Conservation (phyloP, 1,139 yeast species). For the Zygoascus meyerae region DNA sequence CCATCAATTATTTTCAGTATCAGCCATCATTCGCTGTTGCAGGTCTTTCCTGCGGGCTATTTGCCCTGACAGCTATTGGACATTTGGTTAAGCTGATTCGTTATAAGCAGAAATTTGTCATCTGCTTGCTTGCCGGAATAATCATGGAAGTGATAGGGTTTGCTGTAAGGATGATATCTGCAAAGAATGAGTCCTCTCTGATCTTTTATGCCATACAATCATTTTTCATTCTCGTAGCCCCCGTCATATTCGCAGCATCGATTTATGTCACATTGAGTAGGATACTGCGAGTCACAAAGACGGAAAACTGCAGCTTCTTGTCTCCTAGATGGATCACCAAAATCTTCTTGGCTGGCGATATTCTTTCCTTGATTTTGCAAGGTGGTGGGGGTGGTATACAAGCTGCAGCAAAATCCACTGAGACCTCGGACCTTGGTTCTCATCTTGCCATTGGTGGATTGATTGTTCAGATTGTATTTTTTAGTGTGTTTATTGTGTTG, state of each 20-base stretch:
- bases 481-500: conserved; percentile 31
- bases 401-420: conserved; percentile 23
- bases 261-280: conserved; percentile 43
- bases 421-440: conserved; percentile 18
- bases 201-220: conserved; percentile 37
- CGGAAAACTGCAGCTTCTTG: conserved; percentile 33
- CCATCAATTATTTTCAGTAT: too few relatives aligned
- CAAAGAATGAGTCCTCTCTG: conserved; percentile 19
- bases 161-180: conserved; percentile 31
- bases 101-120: conserved; percentile 17
- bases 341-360: conserved; percentile 43
- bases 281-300: conserved; percentile 27
- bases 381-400: conserved; percentile 42
- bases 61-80: too few relatives aligned
- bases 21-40: conserved; percentile 14
- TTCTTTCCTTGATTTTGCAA: conserved; percentile 39
- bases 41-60: conserved; percentile 5
- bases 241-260: conserved; percentile 42
- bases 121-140: conserved; percentile 17
- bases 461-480: conserved; percentile 37
- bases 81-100: conserved; percentile 17
- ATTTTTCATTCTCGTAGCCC: conserved; percentile 39
- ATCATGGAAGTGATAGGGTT: conserved; percentile 34
- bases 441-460: conserved; percentile 25
- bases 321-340: conserved; percentile 35